Evolutionary conservation across 768 basidiomycete genomes (phyloP), one percentile per base, ranked within the genome.

Genomic region (Psilocybe subaeruginosa): DNA sequence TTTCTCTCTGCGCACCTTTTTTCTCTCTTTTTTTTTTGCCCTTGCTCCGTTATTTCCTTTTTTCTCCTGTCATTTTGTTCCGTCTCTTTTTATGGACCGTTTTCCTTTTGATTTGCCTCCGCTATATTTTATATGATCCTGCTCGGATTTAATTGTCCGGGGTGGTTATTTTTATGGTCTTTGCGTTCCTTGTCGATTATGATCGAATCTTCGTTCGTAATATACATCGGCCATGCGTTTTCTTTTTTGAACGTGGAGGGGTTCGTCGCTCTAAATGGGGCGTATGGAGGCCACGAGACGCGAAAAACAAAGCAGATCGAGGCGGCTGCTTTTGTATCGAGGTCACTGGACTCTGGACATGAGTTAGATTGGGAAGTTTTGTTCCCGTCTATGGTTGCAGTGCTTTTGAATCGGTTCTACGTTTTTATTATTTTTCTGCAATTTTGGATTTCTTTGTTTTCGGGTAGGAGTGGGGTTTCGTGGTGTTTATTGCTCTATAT

Each of bases 41-140:
- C 49, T 52, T 58, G 53, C 1, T 35, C 33, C 33, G 33, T 1
- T 35, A 35, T 35, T 23, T 59, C 47, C 58, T 62, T 56, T 54
- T 60, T 66, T 56, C 56, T 56, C 60, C 39, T 53, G 50, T 46
- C 37, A 45, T 58, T 39, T 48, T 47, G 45, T 43, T 16, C 41
- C 9, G 41, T 43, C 41, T 43, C 41, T 43, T 43, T 43, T 43
- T 43, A 43, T 43, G 41, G 41, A 43, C 14, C 41, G 14, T 43
- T 43, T 43, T 43, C 14, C 41, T 43, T 43, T 43, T 16, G 14
- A 43, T 43, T 43, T 43, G 41, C 41, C 14, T 43, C 41, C 41
- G 41, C 14, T n/a, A 5, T 6, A 9, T 43, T 43, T 14, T 43
- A 43, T 43, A n/a, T n/a, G 41, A 5, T 14, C 14, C 41, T 12